Conservation (phyloP, 1,139 yeast genomes). For the Lipomyces yarrowii region DNA sequence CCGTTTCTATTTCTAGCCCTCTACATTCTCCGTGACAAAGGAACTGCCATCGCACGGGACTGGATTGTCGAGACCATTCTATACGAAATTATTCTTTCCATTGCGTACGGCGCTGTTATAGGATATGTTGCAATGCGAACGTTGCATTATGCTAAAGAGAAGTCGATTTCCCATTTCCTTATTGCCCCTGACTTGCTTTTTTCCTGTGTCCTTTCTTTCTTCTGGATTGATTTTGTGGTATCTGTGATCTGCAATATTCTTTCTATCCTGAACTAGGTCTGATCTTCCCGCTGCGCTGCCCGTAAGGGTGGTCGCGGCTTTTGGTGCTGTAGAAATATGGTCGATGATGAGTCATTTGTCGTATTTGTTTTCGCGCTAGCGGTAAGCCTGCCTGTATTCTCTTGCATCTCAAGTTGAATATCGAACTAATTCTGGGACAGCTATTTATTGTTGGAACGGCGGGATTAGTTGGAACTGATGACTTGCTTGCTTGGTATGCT, state of each 20-base stretch:
- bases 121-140: conserved; percentile 41
- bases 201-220: background rate
- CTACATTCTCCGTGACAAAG: conserved; percentile 39
- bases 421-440: background rate
- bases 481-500: conserved; percentile 45
- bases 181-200: background rate
- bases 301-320: background rate
- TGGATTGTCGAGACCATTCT: conserved; percentile 45
- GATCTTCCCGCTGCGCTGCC: background rate
- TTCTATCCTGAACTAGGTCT: background rate
- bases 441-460: conserved; percentile 44
- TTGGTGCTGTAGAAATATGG: conserved; percentile 23
- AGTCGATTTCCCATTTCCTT: conserved; percentile 10
- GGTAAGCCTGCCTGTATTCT: conserved; percentile 1
- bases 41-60: conserved; percentile 41
- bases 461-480: conserved; percentile 46
- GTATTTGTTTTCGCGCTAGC: conserved; percentile 38
- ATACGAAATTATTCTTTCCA: conserved; percentile 44
- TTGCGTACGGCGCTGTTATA: conserved; percentile 42
- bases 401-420: background rate
- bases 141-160: conserved; percentile 37
- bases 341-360: conserved; percentile 39
- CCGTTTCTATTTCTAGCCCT: conserved; percentile 47
- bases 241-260: background rate
- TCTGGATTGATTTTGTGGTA: background rate